Conservation (phyloP, 1,284 basidiomycete genomes). For the Malassezia brasiliensis region DNA sequence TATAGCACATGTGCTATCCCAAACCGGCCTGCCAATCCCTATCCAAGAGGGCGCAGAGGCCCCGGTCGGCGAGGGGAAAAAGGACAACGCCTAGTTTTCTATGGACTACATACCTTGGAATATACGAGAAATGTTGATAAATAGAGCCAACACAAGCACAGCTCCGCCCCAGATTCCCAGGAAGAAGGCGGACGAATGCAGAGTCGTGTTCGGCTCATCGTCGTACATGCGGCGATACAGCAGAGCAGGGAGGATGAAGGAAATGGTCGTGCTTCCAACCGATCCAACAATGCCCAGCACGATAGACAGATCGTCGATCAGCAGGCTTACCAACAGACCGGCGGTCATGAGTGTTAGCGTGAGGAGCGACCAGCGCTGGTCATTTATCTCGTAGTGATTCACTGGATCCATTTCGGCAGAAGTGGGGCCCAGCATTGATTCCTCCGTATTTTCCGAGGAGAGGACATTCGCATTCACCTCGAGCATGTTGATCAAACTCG, state of each 20-base stretch:
- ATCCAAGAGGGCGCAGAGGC: background rate
- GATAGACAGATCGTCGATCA: constrained; percentile 44
- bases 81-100: too few species aligned
- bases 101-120: background rate
- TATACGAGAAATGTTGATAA: constrained; percentile 3
- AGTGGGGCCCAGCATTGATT: background rate
- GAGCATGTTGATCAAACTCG: constrained; percentile 56
- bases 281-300: constrained; percentile 77
- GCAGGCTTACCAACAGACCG: constrained; percentile 32
- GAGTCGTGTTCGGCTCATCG: background rate
- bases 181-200: background rate
- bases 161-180: constrained; percentile 1
- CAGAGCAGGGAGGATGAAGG: constrained; percentile 60
- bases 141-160: constrained; percentile 8
- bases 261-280: constrained; percentile 89
- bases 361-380: constrained; percentile 24
- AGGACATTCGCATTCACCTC: background rate
- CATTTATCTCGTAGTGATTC: background rate
- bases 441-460: background rate
- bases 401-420: background rate
- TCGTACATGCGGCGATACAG: constrained; percentile 3
- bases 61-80: too few species aligned
- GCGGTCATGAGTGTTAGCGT: constrained; percentile 33
- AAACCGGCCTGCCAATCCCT: constrained; percentile 2
- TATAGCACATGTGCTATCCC: constrained; percentile 3